A percentile compares a stretch with the other conserved stretches of the same genome.
Evolutionary conservation across 306 rosid genomes (phyloP).

Genomic region (Vigna reflexopilosa): DNA sequence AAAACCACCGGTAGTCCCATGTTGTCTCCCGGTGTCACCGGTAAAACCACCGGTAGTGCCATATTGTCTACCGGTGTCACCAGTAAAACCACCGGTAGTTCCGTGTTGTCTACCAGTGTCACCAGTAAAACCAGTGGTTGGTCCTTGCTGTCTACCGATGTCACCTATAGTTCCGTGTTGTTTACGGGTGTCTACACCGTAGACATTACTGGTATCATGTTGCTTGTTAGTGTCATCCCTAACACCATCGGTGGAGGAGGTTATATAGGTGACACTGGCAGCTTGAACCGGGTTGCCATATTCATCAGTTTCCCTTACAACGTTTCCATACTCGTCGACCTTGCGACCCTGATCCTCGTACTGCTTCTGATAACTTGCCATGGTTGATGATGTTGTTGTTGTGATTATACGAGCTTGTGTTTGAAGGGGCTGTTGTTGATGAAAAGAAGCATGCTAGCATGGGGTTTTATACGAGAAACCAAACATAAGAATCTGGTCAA

Average conservation of each 20-base stretch:
- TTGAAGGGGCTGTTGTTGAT: not conserved
- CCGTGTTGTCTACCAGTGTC: not conserved
- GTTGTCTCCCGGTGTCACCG: not conserved
- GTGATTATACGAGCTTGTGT: not conserved
- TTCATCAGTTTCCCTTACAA: not conserved
- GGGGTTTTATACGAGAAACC: not conserved
- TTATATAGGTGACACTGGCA: not conserved
- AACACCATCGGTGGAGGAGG: not conserved
- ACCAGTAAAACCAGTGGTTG: not conserved
- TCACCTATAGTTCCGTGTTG: not conserved
- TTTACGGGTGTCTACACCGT: not conserved
- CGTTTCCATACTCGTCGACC: not conserved
- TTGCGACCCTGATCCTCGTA: conserved; percentile 1
- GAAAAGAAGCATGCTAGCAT: not conserved
- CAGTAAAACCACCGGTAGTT: not conserved
- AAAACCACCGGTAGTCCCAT: not conserved
- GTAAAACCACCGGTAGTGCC: not conserved
- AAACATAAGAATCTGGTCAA: conserved; percentile 1
- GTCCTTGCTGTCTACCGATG: not conserved
- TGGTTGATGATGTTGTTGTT: not conserved
- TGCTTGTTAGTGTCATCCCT: not conserved
- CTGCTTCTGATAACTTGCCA: conserved; percentile 27
- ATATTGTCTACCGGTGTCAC: not conserved
- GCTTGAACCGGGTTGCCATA: conserved; percentile 20
- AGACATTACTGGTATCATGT: not conserved